phyloP scores from a whole-genome alignment of 1,139 yeast species.

The Nakaseomyces nivariensis region DNA sequence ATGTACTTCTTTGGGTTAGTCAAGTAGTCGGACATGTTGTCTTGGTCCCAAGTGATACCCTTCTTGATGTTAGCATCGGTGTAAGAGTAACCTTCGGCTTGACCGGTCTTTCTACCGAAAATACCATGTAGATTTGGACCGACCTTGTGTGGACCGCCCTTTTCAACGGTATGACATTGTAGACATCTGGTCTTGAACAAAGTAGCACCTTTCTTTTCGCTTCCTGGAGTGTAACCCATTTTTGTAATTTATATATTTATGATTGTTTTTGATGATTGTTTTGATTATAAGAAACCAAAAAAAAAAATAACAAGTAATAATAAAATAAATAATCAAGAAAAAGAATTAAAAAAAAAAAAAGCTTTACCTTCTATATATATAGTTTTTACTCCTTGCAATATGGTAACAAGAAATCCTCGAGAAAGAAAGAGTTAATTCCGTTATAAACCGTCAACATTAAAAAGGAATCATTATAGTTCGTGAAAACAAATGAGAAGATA shows the following conservation, averaged over 20 bases:
- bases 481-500: neutral
- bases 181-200: conserved; percentile 97
- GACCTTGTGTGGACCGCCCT: conserved; percentile 96
- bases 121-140: conserved; percentile 98
- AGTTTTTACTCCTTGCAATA: too few relatives aligned
- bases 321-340: neutral
- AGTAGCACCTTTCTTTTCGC: conserved; percentile 96
- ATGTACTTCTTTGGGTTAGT: conserved; percentile 99
- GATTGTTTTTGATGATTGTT: conserved; percentile 14
- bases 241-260: neutral
- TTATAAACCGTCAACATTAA: neutral
- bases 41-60: conserved; percentile 81
- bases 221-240: conserved; percentile 40
- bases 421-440: neutral
- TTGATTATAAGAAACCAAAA: neutral
- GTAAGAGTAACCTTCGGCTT: conserved; percentile 87
- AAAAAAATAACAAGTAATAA: too few relatives aligned
- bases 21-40: conserved; percentile 87
- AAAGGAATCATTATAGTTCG: too few relatives aligned
- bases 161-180: conserved; percentile 96
- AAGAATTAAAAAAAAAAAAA: neutral
- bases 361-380: neutral
- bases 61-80: conserved; percentile 98
- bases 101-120: conserved; percentile 85
- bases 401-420: too few relatives aligned